Evolutionary conservation across 371 early-diverging fungal species (phyloP), one percentile per base, ranked within the genome.

Genomic region (Mucor piriformis): DNA sequence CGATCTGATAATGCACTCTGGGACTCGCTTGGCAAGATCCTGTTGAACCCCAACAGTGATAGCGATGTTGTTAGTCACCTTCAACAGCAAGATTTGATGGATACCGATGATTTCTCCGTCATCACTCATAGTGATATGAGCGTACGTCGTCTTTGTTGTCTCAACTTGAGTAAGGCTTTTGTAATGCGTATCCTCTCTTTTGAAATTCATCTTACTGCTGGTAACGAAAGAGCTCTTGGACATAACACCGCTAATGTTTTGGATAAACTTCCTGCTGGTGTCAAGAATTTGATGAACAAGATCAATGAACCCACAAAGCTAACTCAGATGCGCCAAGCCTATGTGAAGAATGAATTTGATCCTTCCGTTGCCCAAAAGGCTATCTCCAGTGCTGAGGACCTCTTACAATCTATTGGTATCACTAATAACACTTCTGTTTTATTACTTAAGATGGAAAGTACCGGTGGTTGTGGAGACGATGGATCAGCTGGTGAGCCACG

Each of bases 1-100:
- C 76, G 80, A 12, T 74, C 70, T 23, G 80, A 79, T 40, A 68
- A 64, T 37, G 72, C 70, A 1, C 52, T 79, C 10, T 79, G 80
- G 80, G 69, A 69, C 33, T 59, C 56, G 5, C 53, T 79, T 13
- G 77, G 67, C 18, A 64, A 69, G 44, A 67, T 79, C 27, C 29
- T 79, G 43, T 55, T 79, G 10, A 76, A 73, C 29, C 70, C 69
- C 21, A 59, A 40, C 12, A 55, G 48, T 24, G 59, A 55, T 12
- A 35, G 35, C 1, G 52, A 65, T 25, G 34, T 49, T 6, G 15
- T 4, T 23, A 3, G n/a, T 6, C 25, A 42, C 18, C 27, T 63
- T 3, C 33, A 56, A 33, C 10, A 29, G 0, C 44, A 60, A 23
- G 57, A 65, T n/a, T 32, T 65, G 10, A 24, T 68, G 12, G 24